phyloP scores from a whole-genome alignment of 768 basidiomycete genomes.

The Tulasnella sp. region DNA sequence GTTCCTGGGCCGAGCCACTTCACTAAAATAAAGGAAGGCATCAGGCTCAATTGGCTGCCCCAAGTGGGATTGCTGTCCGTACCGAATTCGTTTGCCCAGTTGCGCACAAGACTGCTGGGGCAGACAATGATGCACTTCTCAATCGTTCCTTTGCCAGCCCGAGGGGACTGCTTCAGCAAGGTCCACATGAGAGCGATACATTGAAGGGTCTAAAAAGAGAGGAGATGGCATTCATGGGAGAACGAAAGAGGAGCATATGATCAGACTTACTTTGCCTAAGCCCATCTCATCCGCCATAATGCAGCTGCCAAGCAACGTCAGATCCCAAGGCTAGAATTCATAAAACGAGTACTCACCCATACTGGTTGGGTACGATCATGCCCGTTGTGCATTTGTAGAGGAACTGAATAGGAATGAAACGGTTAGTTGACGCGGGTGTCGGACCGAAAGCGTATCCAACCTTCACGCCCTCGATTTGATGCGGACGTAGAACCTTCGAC shows the following conservation, averaged over 20 bases:
- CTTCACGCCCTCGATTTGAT: conserved; percentile 98
- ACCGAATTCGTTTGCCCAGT: conserved; percentile 98
- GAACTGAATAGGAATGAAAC: conserved; percentile 59
- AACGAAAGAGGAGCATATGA: neutral
- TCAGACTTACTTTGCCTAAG: conserved; percentile 55
- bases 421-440: neutral
- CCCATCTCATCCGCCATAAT: conserved; percentile 99
- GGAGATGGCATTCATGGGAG: conserved; percentile 31
- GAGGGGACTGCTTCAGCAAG: conserved; percentile 90
- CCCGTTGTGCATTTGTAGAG: conserved; percentile 94
- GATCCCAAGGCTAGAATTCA: neutral
- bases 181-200: conserved; percentile 97
- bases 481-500: conserved; percentile 86
- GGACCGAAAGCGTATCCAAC: conserved; percentile 49
- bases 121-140: conserved; percentile 98
- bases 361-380: conserved; percentile 85
- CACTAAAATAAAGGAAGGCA: conserved; percentile 51
- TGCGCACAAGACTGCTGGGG: conserved; percentile 94
- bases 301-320: conserved; percentile 61
- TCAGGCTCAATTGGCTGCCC: neutral
- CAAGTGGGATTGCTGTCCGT: conserved; percentile 39
- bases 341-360: conserved; percentile 43
- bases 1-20: conserved; percentile 95
- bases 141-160: conserved; percentile 80
- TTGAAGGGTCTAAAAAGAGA: conserved; percentile 80